Conservation (phyloP, 1,139 yeast species). For the Taphrina confusa region DNA sequence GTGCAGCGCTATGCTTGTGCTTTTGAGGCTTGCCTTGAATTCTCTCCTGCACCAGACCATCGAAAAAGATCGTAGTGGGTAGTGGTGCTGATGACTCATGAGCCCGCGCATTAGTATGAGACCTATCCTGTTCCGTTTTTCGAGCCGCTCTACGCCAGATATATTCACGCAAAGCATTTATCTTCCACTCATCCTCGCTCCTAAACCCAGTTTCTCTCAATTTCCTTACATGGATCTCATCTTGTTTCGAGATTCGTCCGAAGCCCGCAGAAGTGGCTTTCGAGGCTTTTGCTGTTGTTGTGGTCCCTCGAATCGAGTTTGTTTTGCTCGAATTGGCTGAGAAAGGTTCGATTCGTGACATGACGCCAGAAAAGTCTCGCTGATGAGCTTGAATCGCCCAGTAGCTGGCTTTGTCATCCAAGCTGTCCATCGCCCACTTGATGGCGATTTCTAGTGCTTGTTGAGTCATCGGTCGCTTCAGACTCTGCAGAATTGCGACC, state of each 20-base stretch:
- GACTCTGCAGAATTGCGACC: constrained; percentile 58
- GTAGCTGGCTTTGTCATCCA: constrained; percentile 60
- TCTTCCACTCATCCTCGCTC: constrained; percentile 79
- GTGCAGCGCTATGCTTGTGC: constrained; percentile 1
- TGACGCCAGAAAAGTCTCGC: constrained; percentile 12
- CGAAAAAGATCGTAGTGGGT: constrained; percentile 28
- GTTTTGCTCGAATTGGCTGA: neutral
- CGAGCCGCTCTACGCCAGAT: constrained; percentile 50
- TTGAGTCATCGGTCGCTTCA: constrained; percentile 66
- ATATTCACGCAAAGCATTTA: constrained; percentile 67
- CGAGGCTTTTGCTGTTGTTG: neutral
- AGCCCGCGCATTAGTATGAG: neutral
- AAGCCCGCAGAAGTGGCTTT: constrained; percentile 40
- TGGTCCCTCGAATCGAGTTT: neutral
- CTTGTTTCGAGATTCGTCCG: constrained; percentile 46
- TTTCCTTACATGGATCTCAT: constrained; percentile 71
- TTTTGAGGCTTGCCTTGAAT: neutral
- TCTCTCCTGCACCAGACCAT: neutral
- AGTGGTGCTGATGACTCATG: neutral
- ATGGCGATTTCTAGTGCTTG: constrained; percentile 65
- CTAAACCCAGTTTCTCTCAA: constrained; percentile 69
- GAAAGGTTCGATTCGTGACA: neutral
- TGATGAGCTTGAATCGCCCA: constrained; percentile 59
- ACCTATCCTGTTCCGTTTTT: neutral
- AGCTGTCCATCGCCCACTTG: constrained; percentile 67